Evolutionary conservation across 768 basidiomycete genomes (phyloP).

Genomic region (Lactarius vividus): DNA sequence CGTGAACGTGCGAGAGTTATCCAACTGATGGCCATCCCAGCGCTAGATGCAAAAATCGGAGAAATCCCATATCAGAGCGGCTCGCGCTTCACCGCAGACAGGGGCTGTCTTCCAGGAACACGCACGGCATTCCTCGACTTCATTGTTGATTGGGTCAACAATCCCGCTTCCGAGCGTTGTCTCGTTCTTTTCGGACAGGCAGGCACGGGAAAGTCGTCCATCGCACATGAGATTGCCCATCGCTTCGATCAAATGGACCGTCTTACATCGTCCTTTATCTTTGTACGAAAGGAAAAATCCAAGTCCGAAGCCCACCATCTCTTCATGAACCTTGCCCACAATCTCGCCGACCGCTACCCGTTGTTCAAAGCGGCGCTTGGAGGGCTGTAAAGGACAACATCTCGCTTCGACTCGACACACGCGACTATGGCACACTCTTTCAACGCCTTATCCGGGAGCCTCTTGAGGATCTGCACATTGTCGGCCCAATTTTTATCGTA

Average conservation of each 20-base stretch:
- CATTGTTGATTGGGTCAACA: background rate
- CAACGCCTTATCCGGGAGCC: background rate
- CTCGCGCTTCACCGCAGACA: too few species aligned
- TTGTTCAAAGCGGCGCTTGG: background rate
- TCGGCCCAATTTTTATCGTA: background rate
- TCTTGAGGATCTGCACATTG: background rate
- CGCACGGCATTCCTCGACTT: background rate
- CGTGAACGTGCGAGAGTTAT: background rate
- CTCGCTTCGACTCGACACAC: background rate
- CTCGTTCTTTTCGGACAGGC: conserved; percentile 3
- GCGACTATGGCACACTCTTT: background rate
- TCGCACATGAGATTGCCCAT: background rate
- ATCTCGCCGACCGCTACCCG: background rate
- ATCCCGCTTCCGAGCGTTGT: background rate
- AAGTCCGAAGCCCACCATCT: background rate
- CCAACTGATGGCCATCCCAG: background rate
- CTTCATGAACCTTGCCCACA: background rate
- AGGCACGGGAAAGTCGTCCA: background rate
- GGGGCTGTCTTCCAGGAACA: background rate
- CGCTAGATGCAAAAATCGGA: too few species aligned
- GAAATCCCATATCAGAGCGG: too few species aligned
- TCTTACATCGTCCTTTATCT: background rate
- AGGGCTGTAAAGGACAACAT: background rate
- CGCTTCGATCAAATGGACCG: background rate
- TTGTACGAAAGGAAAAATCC: background rate